phyloP scores from a whole-genome alignment of 2,329 filamentous ascomycete species.

The Calcarisporium arbuscula region DNA sequence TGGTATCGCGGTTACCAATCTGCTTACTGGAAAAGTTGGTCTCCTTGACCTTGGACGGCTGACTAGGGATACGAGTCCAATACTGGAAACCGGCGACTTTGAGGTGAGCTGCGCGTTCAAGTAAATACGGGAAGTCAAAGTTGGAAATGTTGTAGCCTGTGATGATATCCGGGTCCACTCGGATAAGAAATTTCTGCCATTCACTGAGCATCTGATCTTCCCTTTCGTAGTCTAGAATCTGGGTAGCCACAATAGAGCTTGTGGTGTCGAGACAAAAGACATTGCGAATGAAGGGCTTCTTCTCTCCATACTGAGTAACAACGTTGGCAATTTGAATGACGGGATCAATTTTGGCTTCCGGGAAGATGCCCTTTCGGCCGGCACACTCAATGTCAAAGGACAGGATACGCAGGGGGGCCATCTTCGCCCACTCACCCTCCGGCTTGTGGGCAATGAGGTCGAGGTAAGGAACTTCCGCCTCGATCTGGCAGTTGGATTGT shows the following conservation, averaged over 20 bases:
- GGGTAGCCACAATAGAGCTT: slow-evolving; percentile 88
- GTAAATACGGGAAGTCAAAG: slow-evolving; percentile 95
- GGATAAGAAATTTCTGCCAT: slow-evolving; percentile 85
- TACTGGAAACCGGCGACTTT: slow-evolving; percentile 77
- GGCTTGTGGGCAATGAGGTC: slow-evolving; percentile 83
- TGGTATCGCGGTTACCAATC: slow-evolving; percentile 93
- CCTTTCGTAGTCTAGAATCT: slow-evolving; percentile 74
- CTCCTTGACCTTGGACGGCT: slow-evolving; percentile 66
- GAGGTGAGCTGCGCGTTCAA: slow-evolving; percentile 80
- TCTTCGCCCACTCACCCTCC: slow-evolving; percentile 94
- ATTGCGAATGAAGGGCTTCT: slow-evolving; percentile 91
- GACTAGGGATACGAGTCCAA: slow-evolving; percentile 72
- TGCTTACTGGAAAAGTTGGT: slow-evolving; percentile 95
- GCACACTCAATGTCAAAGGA: slow-evolving; percentile 99
- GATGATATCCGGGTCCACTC: slow-evolving; percentile 93
- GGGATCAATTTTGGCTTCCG: slow-evolving; percentile 83
- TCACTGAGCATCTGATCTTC: slow-evolving; percentile 88
- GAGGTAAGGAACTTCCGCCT: slow-evolving; percentile 75
- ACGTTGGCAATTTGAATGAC: slow-evolving; percentile 98
- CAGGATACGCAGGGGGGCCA: slow-evolving; percentile 85
- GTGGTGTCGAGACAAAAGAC: slow-evolving; percentile 94
- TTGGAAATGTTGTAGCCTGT: slow-evolving; percentile 99
- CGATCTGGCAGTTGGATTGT: slow-evolving; percentile 94
- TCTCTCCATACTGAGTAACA: slow-evolving; percentile 89
- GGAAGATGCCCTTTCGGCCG: slow-evolving; percentile 94